These are phyloP conservation scores for Lactarius tabidus DNA, from an alignment of 768 basidiomycete genomes.

Conservation along the genomic window DNA sequence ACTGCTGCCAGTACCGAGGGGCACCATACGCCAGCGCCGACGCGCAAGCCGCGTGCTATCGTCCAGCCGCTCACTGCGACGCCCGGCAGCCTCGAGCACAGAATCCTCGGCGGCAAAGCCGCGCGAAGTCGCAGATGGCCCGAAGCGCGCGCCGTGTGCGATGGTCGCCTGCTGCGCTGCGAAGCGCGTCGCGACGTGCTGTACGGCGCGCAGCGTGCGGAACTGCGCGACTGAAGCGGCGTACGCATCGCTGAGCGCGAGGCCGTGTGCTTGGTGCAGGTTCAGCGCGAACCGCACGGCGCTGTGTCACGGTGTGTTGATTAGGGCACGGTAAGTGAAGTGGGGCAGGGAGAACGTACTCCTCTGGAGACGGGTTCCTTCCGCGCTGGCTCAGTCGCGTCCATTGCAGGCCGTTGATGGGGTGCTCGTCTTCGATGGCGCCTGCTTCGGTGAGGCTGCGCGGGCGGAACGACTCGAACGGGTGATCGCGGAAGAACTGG, in stretches of 20 bases:
- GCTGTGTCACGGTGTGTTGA: constrained; percentile 43
- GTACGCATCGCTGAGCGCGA: constrained; percentile 78
- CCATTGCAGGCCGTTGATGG: constrained; percentile 63
- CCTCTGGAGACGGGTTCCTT: constrained; percentile 80
- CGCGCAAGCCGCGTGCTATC: constrained; percentile 56
- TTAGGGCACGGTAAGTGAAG: background rate
- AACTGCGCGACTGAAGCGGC: constrained; percentile 77
- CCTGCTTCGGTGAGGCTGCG: constrained; percentile 70
- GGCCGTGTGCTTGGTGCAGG: constrained; percentile 59
- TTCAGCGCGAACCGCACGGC: constrained; percentile 76
- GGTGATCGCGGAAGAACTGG: constrained; percentile 94
- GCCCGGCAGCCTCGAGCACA: constrained; percentile 53
- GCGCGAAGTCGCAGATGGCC: constrained; percentile 54
- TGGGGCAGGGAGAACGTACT: constrained; percentile 51
- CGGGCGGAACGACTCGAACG: constrained; percentile 90
- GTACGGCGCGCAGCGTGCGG: constrained; percentile 80
- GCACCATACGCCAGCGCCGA: constrained; percentile 68
- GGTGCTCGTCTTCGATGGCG: constrained; percentile 51
- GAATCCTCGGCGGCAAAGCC: constrained; percentile 60
- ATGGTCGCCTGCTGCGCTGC: constrained; percentile 80
- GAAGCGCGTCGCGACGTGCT: constrained; percentile 68
- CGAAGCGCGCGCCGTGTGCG: constrained; percentile 63
- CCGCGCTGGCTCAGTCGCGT: constrained; percentile 75
- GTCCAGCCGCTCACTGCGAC: constrained; percentile 54
- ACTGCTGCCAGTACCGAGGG: constrained; percentile 25